Conservation (phyloP, 495 filamentous ascomycete genomes). For the Coniosporium apollinis region DNA sequence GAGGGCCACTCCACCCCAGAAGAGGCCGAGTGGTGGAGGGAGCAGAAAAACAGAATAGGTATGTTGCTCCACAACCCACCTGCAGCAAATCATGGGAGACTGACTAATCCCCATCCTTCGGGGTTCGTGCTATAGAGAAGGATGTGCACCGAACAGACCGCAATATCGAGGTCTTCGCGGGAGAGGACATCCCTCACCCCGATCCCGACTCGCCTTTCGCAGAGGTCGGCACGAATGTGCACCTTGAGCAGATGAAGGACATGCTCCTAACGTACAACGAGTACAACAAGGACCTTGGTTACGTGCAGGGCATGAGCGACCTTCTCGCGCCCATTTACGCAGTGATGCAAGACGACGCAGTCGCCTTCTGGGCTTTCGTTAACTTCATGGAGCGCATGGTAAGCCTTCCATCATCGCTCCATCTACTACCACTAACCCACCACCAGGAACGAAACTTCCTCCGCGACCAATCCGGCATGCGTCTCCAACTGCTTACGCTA, state of each 20-base stretch:
- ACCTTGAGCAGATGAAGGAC: slow-evolving; percentile 96
- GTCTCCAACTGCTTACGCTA: slow-evolving; percentile 70
- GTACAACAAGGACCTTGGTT: slow-evolving; percentile 81
- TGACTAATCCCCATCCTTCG: slow-evolving; percentile 31
- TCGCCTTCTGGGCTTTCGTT: slow-evolving; percentile 94
- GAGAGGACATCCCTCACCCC: slow-evolving; percentile 95
- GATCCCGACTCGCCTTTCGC: slow-evolving; percentile 94
- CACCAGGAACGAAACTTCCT: slow-evolving; percentile 80
- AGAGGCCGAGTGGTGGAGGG: slow-evolving; percentile 84
- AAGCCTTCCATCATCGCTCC: slow-evolving; percentile 6
- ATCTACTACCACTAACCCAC: neutral
- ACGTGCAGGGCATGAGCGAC: slow-evolving; percentile 98
- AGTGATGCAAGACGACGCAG: slow-evolving; percentile 88
- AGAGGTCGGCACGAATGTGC: slow-evolving; percentile 80
- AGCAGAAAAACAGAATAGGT: slow-evolving; percentile 90
- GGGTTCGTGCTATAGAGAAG: slow-evolving; percentile 54
- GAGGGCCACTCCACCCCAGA: slow-evolving; percentile 54
- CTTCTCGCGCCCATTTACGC: slow-evolving; percentile 91
- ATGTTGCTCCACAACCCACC: slow-evolving; percentile 18
- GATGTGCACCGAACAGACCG: slow-evolving; percentile 96
- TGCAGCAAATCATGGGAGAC: slow-evolving; percentile 11
- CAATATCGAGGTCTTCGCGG: slow-evolving; percentile 78
- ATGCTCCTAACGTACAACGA: slow-evolving; percentile 98
- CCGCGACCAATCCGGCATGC: slow-evolving; percentile 90
- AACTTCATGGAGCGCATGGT: slow-evolving; percentile 92